These are phyloP conservation scores for Aspergillus kassunensis DNA, from an alignment of 495 filamentous ascomycete genomes.

Conservation along the genomic window DNA sequence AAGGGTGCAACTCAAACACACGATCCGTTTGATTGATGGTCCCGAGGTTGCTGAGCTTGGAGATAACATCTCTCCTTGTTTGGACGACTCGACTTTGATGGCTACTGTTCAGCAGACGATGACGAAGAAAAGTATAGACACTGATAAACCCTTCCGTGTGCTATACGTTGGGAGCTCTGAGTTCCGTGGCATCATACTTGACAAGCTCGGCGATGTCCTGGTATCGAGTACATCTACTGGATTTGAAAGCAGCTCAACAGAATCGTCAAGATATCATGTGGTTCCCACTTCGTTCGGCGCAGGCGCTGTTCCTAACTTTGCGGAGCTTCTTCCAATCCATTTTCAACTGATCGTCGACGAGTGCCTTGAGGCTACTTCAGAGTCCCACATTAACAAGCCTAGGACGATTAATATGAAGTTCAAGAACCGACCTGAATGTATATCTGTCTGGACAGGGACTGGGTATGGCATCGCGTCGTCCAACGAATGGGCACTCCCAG, in stretches of 20 bases:
- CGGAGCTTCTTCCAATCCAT: conserved; percentile 72
- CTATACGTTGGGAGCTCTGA: conserved; percentile 63
- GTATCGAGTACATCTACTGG: conserved; percentile 45
- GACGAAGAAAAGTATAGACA: conserved; percentile 58
- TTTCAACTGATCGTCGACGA: conserved; percentile 73
- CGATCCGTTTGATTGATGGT: conserved; percentile 54
- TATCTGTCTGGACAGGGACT: conserved; percentile 44
- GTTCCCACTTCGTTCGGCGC: conserved; percentile 69
- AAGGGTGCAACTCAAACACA: conserved; percentile 59
- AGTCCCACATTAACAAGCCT: conserved; percentile 36
- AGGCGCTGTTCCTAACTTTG: conserved; percentile 49
- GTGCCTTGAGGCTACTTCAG: conserved; percentile 53
- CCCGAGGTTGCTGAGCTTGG: conserved; percentile 48
- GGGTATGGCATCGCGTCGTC: conserved; percentile 44
- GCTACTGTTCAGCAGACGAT: conserved; percentile 69
- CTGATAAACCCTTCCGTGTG: conserved; percentile 63
- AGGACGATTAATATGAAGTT: conserved; percentile 53
- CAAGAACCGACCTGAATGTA: conserved; percentile 50
- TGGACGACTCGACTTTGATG: conserved; percentile 35
- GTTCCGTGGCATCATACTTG: conserved; percentile 64
- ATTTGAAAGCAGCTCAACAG: conserved; percentile 42
- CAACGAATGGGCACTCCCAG: conserved; percentile 61
- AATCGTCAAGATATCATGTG: conserved; percentile 66
- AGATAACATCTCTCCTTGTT: conserved; percentile 27
- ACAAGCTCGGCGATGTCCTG: conserved; percentile 67